These are phyloP conservation scores for Aspergillus kassunensis DNA, from an alignment of 495 filamentous ascomycete species.

Conservation along the genomic window DNA sequence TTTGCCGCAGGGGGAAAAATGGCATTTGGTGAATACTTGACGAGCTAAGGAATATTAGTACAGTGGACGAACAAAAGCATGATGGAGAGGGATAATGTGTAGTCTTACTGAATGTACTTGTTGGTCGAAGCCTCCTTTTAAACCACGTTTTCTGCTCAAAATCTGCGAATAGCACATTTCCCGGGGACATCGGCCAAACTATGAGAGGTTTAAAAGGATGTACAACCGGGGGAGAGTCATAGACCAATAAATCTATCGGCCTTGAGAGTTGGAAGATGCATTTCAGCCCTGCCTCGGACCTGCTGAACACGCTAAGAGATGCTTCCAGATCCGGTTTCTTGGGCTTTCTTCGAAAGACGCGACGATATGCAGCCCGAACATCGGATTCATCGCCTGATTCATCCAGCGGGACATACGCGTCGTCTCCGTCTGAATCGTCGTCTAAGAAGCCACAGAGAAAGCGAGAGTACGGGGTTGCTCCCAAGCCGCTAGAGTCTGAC, in stretches of 20 bases:
- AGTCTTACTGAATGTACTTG: background rate
- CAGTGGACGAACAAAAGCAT: too few species aligned
- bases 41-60: background rate
- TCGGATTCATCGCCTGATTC: background rate
- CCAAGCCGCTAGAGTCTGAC: background rate
- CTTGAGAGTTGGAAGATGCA: background rate
- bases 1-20: background rate
- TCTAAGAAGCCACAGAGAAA: background rate
- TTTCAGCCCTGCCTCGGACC: background rate
- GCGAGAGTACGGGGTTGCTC: background rate
- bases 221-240: slow-evolving; percentile 1
- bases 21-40: background rate
- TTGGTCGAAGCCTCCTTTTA: background rate
- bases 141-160: slow-evolving; percentile 1
- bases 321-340: background rate
- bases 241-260: background rate
- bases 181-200: background rate
- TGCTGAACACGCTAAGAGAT: background rate
- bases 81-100: background rate
- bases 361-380: background rate
- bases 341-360: background rate
- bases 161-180: slow-evolving; percentile 4
- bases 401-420: background rate
- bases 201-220: slow-evolving; percentile 2
- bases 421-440: background rate